A percentile compares a stretch with the other conserved stretches of the same genome.
phyloP scores from a whole-genome alignment of 306 rosid species.

The Sicyos edulis region DNA sequence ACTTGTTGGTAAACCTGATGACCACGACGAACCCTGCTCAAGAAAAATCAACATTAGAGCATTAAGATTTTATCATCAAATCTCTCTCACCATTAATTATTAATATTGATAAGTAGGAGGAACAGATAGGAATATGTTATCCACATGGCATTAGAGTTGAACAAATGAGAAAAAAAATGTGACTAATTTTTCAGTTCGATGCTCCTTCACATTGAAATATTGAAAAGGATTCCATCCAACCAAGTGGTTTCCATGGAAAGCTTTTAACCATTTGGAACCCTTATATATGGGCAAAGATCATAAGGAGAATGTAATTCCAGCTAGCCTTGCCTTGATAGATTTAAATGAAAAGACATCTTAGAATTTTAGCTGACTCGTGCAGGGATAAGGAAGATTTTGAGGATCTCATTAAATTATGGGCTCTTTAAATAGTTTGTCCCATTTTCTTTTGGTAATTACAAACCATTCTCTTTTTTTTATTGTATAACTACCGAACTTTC shows the following conservation, averaged over 20 bases:
- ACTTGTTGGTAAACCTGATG: constrained; percentile 94
- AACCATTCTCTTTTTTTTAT: too few relatives aligned
- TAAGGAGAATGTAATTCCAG: background rate
- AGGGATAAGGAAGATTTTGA: too few relatives aligned
- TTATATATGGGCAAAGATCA: constrained; percentile 1
- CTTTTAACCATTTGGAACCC: background rate
- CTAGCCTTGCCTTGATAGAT: background rate
- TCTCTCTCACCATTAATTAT: background rate
- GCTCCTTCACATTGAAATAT: background rate
- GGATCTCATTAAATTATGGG: constrained; percentile 3
- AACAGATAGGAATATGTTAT: background rate
- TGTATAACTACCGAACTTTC: too few relatives aligned
- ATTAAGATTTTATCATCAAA: constrained; percentile 7
- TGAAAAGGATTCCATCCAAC: background rate
- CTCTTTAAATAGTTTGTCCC: background rate
- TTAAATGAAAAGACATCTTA: background rate
- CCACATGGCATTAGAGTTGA: background rate
- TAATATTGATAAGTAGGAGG: background rate
- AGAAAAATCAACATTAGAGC: constrained; percentile 26
- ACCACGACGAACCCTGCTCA: constrained; percentile 96
- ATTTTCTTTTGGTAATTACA: too few relatives aligned
- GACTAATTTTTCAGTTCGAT: background rate
- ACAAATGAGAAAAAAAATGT: background rate
- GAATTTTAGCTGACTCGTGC: background rate
- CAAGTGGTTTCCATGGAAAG: background rate